A percentile compares a stretch with the other conserved stretches of the same genome.
These are phyloP conservation scores for Trypanosoma boissoni DNA, from an alignment of 208 protist genomes.

Conservation along the genomic window DNA sequence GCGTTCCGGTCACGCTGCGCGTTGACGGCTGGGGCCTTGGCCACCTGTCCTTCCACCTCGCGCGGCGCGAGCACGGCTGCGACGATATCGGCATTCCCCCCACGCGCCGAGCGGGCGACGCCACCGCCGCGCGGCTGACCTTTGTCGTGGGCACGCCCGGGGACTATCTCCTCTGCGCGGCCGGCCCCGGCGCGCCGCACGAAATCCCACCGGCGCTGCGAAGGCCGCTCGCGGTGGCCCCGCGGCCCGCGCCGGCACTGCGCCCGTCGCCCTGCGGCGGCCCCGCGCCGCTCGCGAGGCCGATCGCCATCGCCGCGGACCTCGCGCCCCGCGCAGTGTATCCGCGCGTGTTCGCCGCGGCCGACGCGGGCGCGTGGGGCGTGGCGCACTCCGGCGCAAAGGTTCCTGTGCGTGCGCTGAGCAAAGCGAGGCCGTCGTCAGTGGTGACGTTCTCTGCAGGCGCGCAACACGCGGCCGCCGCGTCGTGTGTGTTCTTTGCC, in stretches of 20 bases:
- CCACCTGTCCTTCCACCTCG: constrained; percentile 26
- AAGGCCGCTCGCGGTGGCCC: constrained; percentile 11
- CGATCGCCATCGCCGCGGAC: background rate
- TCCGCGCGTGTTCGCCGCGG: constrained; percentile 15
- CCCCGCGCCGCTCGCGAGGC: background rate
- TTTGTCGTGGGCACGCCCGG: constrained; percentile 42
- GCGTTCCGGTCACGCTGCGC: constrained; percentile 5
- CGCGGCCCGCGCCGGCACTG: constrained; percentile 5
- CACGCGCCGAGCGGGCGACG: background rate
- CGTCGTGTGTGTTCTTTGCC: constrained; percentile 54
- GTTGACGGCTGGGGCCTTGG: constrained; percentile 26
- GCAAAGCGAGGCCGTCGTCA: constrained; percentile 6
- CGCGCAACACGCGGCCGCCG: constrained; percentile 16
- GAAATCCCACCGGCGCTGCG: constrained; percentile 34
- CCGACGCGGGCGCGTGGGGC: constrained; percentile 19
- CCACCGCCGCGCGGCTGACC: constrained; percentile 11
- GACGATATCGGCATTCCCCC: constrained; percentile 25
- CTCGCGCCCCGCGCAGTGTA: constrained; percentile 4
- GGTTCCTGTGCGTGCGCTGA: constrained; percentile 18
- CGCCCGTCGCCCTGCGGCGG: constrained; percentile 21
- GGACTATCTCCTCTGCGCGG: constrained; percentile 50
- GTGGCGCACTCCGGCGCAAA: background rate
- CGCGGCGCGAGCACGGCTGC: constrained; percentile 26
- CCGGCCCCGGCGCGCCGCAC: constrained; percentile 36
- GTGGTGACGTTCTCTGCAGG: constrained; percentile 32